Conservation (phyloP, 148 eudicot genomes). For the Diospyros lotus region DNA sequence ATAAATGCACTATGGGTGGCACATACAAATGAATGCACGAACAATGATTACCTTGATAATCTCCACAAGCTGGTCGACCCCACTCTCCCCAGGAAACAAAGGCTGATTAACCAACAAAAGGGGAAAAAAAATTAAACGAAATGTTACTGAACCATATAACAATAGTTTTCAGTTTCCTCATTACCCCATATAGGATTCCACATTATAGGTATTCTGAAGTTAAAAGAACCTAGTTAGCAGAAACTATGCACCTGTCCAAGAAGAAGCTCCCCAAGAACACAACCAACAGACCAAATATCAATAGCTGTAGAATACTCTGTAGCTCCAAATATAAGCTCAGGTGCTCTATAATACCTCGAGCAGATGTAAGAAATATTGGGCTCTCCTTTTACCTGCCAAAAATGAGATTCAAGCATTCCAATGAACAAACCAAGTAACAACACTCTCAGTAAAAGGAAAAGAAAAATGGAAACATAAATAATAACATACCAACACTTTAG, state of each 20-base stretch:
- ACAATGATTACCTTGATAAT: constrained; percentile 61
- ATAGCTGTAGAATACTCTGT: constrained; percentile 88
- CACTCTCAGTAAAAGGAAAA: neutral
- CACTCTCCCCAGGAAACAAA: constrained; percentile 89
- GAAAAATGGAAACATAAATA: neutral
- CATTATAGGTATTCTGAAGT: neutral
- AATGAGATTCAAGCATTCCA: constrained; percentile 9
- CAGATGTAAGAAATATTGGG: constrained; percentile 94
- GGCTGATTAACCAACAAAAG: constrained; percentile 48
- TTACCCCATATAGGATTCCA: neutral
- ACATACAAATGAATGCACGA: neutral
- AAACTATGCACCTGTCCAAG: constrained; percentile 62
- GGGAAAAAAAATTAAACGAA: neutral
- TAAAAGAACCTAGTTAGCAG: neutral
- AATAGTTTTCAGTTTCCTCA: neutral
- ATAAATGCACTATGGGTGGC: neutral
- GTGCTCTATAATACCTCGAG: constrained; percentile 95
- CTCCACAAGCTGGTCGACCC: constrained; percentile 95
- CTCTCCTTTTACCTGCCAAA: constrained; percentile 81
- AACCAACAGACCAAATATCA: constrained; percentile 93
- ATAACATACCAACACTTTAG: constrained; percentile 72
- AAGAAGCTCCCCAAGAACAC: constrained; percentile 90
- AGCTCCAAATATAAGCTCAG: constrained; percentile 95
- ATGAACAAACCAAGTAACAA: constrained; percentile 3
- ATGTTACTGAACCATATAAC: neutral